Evolutionary conservation across 495 filamentous ascomycete species (phyloP), one percentile per base, ranked within the genome.

Genomic region (Penicillium paxilli): DNA sequence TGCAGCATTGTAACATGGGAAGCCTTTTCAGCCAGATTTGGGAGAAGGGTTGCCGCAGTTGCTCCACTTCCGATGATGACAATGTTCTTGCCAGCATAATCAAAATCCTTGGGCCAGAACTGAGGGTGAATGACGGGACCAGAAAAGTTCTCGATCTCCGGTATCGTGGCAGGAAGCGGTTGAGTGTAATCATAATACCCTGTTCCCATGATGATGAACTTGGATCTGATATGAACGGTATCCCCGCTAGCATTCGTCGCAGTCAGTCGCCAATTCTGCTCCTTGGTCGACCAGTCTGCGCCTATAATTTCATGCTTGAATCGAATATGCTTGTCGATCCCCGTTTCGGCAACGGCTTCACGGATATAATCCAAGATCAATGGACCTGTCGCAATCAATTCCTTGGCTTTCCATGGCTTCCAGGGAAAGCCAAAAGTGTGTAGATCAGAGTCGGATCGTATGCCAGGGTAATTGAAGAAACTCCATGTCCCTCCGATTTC

Each of bases 401-500:
- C 73, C 1, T 63, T 51, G 24, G 74, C 65, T 0, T 71, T 70
- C 84, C 85, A 89, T 6, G 82, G 81, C 14, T 75, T 62, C 83
- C 83, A 87, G 19, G 76, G 57, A 52, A 86, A 82, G 44, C 82
- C 81, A 49, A 84, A 87, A 16, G 81, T 75, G 50, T 76, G 74
- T 21, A 87, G 66, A 57, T 83, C 75, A 8, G 78, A 81, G 71
- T 86, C 83, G 24, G 79, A 80, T 45, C 82, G 76, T 30, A 81
- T 69, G 4, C 84, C 83, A 12, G 84, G 83, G 45, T 85, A 88
- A 23, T 74, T 75, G 67, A 83, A 87, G 23, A 85, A 75, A 52
- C 77, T 74, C 83, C 83, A 87, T 1, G 84, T 88, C 2, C 84
- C 84, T 17, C 84, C 84, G 6, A 87, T 71, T 2, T 59, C 62